Evolutionary conservation across 2,329 filamentous ascomycete genomes (phyloP).

Genomic region (Diaporthe caulivora): DNA sequence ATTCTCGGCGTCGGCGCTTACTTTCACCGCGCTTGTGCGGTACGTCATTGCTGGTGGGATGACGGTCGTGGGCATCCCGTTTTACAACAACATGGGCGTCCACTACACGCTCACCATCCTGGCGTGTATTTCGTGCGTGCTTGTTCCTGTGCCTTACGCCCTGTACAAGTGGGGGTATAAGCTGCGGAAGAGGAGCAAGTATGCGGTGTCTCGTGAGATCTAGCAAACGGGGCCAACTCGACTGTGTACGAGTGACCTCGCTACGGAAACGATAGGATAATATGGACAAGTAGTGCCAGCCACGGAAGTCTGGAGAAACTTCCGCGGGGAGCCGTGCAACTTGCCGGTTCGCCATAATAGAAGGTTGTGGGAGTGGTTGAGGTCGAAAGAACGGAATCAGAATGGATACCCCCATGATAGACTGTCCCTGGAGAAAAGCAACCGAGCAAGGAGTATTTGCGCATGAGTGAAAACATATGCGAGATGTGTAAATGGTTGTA

Average conservation of each 20-base stretch:
- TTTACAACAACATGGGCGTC: conserved; percentile 50
- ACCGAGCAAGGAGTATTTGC: no score
- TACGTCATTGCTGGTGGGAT: conserved; percentile 50
- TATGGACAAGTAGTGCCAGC: no score
- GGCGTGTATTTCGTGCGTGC: conserved; percentile 45
- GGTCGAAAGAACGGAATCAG: background rate
- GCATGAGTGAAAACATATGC: fast-evolving
- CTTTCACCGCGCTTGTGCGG: conserved; percentile 48
- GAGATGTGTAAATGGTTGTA: background rate
- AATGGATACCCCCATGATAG: conserved; percentile 3
- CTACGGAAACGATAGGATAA: background rate
- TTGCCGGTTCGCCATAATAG: no score
- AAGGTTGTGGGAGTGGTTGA: no score
- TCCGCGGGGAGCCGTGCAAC: background rate
- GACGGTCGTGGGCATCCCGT: conserved; percentile 51
- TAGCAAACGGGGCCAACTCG: background rate
- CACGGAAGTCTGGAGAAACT: no score
- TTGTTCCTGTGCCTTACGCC: conserved; percentile 48
- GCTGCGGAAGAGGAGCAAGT: conserved; percentile 34
- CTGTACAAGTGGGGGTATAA: conserved; percentile 45
- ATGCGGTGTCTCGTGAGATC: conserved; percentile 37
- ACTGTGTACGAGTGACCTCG: fast-evolving
- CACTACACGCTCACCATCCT: conserved; percentile 51
- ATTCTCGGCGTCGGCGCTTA: conserved; percentile 50
- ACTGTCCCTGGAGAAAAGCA: background rate